Percentiles rank a stretch among this genome's conserved stretches.
Evolutionary conservation across 192 early-diverging fungal species (phyloP).

Genomic region (Linnemannia schmuckeri): DNA sequence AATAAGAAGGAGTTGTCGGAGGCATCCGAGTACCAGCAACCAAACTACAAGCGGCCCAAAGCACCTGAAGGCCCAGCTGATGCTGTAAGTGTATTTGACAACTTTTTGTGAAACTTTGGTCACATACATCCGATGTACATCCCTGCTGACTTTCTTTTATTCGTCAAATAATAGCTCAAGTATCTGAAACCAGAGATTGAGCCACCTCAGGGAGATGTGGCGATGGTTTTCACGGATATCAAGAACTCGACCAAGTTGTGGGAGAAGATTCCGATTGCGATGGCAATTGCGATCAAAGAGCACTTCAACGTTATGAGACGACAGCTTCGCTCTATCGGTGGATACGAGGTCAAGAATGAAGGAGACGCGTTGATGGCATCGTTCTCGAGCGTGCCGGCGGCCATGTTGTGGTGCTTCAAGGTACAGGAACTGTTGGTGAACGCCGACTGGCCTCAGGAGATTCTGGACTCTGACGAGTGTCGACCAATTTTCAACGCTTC

Average conservation of each 20-base stretch:
- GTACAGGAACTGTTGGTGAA: slow-evolving; percentile 85
- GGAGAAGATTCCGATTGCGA: slow-evolving; percentile 86
- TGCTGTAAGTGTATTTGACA: slow-evolving; percentile 49
- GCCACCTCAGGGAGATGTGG: slow-evolving; percentile 86
- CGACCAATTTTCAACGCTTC: slow-evolving; percentile 75
- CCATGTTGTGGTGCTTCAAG: slow-evolving; percentile 89
- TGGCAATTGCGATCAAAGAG: slow-evolving; percentile 88
- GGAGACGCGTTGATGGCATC: slow-evolving; percentile 96
- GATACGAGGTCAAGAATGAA: slow-evolving; percentile 97
- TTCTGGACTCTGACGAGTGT: slow-evolving; percentile 83
- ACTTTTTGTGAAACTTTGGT: not conserved
- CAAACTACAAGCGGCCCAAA: slow-evolving; percentile 57
- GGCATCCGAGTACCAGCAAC: slow-evolving; percentile 33
- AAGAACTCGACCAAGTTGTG: slow-evolving; percentile 94
- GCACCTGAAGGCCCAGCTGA: slow-evolving; percentile 66
- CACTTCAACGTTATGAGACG: slow-evolving; percentile 89
- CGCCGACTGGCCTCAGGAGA: slow-evolving; percentile 91
- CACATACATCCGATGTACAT: not conserved
- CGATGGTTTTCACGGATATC: slow-evolving; percentile 94
- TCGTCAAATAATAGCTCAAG: slow-evolving; percentile 12
- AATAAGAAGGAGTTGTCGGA: slow-evolving; percentile 50
- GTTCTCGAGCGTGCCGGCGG: slow-evolving; percentile 84
- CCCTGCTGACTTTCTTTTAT: too few relatives aligned
- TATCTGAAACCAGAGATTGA: slow-evolving; percentile 80
- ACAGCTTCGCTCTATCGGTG: slow-evolving; percentile 82